Percentiles rank a stretch among this genome's conserved stretches.
These are phyloP conservation scores for Ceratocystis huliohia DNA, from an alignment of 2,329 filamentous ascomycete genomes.

Conservation along the genomic window DNA sequence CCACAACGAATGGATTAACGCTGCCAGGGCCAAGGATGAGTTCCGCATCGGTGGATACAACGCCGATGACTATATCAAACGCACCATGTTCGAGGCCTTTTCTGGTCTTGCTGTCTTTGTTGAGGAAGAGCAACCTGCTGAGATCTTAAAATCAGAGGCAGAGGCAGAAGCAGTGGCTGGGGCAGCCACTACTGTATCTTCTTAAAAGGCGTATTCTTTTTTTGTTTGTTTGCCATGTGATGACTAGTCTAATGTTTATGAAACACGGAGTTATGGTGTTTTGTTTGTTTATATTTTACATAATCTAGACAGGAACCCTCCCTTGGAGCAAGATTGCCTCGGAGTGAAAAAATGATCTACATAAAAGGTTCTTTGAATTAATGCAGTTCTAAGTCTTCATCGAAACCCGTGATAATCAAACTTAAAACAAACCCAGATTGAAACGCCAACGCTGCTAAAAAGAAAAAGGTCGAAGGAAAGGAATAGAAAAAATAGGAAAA, in stretches of 20 bases:
- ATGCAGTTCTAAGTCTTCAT: slow-evolving; percentile 12
- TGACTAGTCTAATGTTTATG: slow-evolving; percentile 8
- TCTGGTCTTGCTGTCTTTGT: slow-evolving; percentile 79
- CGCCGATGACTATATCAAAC: slow-evolving; percentile 64
- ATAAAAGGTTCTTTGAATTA: slow-evolving; percentile 5
- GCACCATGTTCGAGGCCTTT: slow-evolving; percentile 80
- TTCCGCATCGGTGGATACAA: slow-evolving; percentile 73
- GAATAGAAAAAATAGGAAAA: background rate
- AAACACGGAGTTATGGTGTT: slow-evolving; percentile 10
- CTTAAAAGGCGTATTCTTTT: background rate
- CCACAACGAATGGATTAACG: slow-evolving; percentile 60
- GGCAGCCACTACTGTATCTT: background rate
- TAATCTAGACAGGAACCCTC: background rate
- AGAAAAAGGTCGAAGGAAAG: background rate
- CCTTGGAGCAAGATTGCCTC: background rate
- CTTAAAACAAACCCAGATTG: slow-evolving; percentile 15
- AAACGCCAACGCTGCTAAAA: slow-evolving; percentile 17
- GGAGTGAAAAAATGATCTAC: too few species aligned
- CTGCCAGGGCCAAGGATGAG: slow-evolving; percentile 49
- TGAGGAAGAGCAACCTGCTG: slow-evolving; percentile 53
- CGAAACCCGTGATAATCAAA: slow-evolving; percentile 1
- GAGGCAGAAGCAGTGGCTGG: background rate
- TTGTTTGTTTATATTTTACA: slow-evolving; percentile 6
- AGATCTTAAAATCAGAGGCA: slow-evolving; percentile 23
- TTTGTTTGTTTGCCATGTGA: background rate